phyloP scores from a whole-genome alignment of 257 asterid species.

The Striga asiatica region DNA sequence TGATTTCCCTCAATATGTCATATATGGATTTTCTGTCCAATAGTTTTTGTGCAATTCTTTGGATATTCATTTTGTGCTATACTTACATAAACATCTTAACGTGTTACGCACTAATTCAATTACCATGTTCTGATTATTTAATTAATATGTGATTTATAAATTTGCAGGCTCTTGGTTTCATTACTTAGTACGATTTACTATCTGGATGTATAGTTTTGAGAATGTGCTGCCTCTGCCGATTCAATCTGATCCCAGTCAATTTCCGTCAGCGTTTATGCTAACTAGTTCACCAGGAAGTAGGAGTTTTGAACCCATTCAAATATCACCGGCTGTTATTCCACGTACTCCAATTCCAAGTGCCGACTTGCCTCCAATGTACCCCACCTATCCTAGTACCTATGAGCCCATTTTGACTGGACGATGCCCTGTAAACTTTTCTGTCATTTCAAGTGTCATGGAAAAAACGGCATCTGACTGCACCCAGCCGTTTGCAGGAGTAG shows the following conservation, averaged over 20 bases:
- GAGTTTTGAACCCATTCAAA: constrained; percentile 76
- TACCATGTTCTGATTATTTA: not conserved
- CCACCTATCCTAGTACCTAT: constrained; percentile 72
- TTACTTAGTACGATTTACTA: constrained; percentile 39
- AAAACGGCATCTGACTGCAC: constrained; percentile 90
- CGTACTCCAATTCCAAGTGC: constrained; percentile 53
- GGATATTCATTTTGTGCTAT: not conserved
- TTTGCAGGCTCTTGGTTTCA: constrained; percentile 60
- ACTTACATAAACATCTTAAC: not conserved
- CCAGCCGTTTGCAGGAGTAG: constrained; percentile 67
- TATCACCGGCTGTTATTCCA: constrained; percentile 83
- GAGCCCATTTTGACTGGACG: constrained; percentile 88
- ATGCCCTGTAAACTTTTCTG: constrained; percentile 86
- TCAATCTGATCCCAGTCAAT: constrained; percentile 23
- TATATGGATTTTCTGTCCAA: constrained; percentile 4
- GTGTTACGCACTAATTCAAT: not conserved
- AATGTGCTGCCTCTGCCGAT: constrained; percentile 37
- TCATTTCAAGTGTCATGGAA: constrained; percentile 58
- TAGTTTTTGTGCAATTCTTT: not conserved
- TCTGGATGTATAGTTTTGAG: constrained; percentile 61
- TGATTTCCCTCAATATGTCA: not conserved
- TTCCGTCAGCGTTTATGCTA: constrained; percentile 37
- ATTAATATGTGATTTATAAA: constrained; percentile 1
- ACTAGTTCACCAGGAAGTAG: constrained; percentile 66
- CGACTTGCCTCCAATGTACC: constrained; percentile 86